Evolutionary conservation across 192 early-diverging fungal genomes (phyloP), one percentile per base, ranked within the genome.

Genomic region (Coemansia sp.): DNA sequence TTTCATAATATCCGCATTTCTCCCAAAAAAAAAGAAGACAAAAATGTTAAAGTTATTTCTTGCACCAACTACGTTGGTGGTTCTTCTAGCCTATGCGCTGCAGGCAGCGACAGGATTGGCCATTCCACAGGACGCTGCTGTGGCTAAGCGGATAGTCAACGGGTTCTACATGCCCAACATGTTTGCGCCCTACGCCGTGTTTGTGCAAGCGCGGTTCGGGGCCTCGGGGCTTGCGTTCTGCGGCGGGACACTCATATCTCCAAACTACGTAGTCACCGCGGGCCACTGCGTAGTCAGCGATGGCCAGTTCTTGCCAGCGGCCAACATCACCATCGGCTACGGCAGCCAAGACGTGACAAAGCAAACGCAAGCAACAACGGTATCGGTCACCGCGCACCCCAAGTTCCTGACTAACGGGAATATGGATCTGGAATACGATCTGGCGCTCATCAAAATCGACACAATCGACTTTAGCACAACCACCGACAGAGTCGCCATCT

Each of bases 191-290:
- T 61, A 57, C 33, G 55, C 61, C 8, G 68, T 70, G 19, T 45
- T 14, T 25, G 25, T 48, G 20, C 10, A n/a, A 17, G 9, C 10
- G 7, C 13, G 34, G 20, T 57, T 35, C 15, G 55, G 55, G 2
- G 34, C n/a, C 4, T 9, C 15, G n/a, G 55, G 29, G 6, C 8
- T 19, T 6, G 14, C 17, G 17, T 9, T 57, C 5, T 79, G 76
- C 38, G 76, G 76, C 19, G 71, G 67, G 23, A 65, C 69, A 3
- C 52, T 82, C 9, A 48, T 73, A 0, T 66, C 64, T 3, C 48
- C 48, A 0, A 60, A 63, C 17, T 36, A 65, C 25, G 54, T 69
- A 4, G n/a, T 76, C 9, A 76, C 71, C 1, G 65, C 68, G 2
- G 72, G 65, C 0, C 67, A 76, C 48, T 78, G 75, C 23, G 50